phyloP scores from a whole-genome alignment of 2,329 filamentous ascomycete species.

The Colletotrichum euphorbiae region DNA sequence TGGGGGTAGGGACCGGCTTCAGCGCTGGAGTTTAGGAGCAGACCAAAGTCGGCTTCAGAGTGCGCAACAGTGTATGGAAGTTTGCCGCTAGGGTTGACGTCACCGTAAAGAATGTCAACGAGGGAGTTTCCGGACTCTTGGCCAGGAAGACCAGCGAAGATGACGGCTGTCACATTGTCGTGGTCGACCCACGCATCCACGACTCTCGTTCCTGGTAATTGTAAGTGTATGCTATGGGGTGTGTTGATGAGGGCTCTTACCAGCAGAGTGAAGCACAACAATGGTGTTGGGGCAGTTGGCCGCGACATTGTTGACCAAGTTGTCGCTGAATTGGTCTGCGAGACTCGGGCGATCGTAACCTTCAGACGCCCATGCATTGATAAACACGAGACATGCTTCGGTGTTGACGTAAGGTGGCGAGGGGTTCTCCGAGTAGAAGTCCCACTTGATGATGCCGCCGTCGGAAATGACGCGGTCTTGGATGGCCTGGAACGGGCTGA shows the following conservation, averaged over 20 bases:
- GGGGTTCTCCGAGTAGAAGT: constrained; percentile 58
- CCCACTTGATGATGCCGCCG: constrained; percentile 1
- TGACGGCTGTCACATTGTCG: constrained; percentile 64
- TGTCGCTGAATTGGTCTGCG: constrained; percentile 72
- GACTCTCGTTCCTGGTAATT: constrained; percentile 45
- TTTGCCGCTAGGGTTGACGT: constrained; percentile 68
- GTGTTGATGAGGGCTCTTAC: constrained; percentile 55
- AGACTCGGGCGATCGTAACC: constrained; percentile 69
- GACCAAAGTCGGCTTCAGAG: constrained; percentile 79
- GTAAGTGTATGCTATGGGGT: background rate
- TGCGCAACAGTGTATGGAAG: constrained; percentile 77
- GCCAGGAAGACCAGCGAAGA: constrained; percentile 66
- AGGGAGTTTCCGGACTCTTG: constrained; percentile 65
- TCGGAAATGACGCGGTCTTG: constrained; percentile 56
- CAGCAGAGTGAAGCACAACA: constrained; percentile 73
- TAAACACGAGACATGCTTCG: constrained; percentile 75
- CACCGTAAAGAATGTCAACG: constrained; percentile 60
- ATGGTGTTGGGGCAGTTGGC: constrained; percentile 66
- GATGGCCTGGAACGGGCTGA: constrained; percentile 74
- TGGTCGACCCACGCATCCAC: constrained; percentile 64
- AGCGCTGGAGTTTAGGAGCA: constrained; percentile 66
- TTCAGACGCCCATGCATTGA: constrained; percentile 76
- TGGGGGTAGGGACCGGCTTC: constrained; percentile 64
- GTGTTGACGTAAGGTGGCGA: constrained; percentile 61
- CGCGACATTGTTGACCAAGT: constrained; percentile 65